phyloP scores from a whole-genome alignment of 768 basidiomycete genomes.

The Roridomyces roridus region DNA sequence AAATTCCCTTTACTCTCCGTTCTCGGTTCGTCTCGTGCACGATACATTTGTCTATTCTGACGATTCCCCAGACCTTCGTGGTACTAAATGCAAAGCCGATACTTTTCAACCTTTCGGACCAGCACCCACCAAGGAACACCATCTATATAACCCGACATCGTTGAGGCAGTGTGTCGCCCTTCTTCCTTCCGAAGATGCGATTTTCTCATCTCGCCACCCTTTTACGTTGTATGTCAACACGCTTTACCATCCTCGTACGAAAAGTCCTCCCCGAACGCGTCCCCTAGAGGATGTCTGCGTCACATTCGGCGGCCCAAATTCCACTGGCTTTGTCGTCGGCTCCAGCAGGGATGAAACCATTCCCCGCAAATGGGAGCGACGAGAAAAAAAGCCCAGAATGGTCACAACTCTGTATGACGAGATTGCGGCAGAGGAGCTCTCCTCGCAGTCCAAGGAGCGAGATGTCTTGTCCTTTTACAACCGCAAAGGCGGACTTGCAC shows the following conservation, averaged over 20 bases:
- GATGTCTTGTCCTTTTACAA: constrained; percentile 13
- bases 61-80: constrained; percentile 50
- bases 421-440: constrained; percentile 20
- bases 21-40: constrained; percentile 52
- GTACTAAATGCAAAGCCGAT: constrained; percentile 45
- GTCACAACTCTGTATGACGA: background rate
- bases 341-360: constrained; percentile 4
- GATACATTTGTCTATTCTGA: constrained; percentile 8
- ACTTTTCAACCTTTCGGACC: constrained; percentile 30
- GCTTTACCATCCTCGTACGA: constrained; percentile 22
- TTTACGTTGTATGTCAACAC: constrained; percentile 32
- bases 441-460: background rate
- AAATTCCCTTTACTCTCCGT: constrained; percentile 65
- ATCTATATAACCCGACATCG: constrained; percentile 51
- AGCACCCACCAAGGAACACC: constrained; percentile 29
- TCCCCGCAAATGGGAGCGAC: background rate
- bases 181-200: constrained; percentile 27
- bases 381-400: background rate
- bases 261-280: background rate
- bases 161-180: constrained; percentile 39
- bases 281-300: constrained; percentile 13
- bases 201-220: constrained; percentile 40
- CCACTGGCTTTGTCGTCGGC: constrained; percentile 1
- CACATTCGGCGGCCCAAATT: constrained; percentile 9
- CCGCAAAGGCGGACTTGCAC: background rate